Base-by-base conservation (phyloP, 2,329 filamentous ascomycete genomes). In the Rasamsonia emersonii region DNA sequence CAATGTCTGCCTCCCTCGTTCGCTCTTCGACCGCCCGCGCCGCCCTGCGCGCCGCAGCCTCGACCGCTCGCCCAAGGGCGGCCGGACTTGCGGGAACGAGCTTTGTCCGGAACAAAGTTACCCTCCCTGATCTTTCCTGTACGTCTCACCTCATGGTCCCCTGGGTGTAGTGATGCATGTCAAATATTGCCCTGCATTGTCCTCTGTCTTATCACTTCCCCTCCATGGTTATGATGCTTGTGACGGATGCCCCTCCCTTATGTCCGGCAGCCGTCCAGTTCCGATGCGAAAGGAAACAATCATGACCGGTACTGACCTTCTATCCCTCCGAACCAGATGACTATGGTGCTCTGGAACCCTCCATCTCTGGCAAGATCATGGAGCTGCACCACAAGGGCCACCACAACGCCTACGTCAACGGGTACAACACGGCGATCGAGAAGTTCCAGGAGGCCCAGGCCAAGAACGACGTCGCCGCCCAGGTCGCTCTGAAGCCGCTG, bases 361-460 rank as follows among this genome's bases (percentile, higher is more conserved):
- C 72, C 56, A 73, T 94, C 67, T 88, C 82, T 29, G 82, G 82
- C 59, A 77, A 91, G 66, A 94, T 94, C 69, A 94, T 94, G 88
- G 84, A 93, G 68, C 76, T 93, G 27, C 88, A 94, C 72, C 83
- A 94, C 75, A 79, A 75, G 67, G 89, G 86, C 65, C 86, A 94
- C 73, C 88, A 94, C 70, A 79, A 89, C 64, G 88, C 86, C 53
- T 94, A 94, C 61, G 85, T 94, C 49, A 91, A 79, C 62, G 82
- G 80, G 59, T 83, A 84, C 70, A 94, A 94, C 69, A 72, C 79
- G 39, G 80, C 84, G 36, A 67, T 77, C 45, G 78, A 86, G 62
- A 77, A 88, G 55, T 65, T 83, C 42, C 67, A 71, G 37, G 70
- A 76, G 43, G 73, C 73, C 8, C 62, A 71, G 45, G 51, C 58